phyloP scores from a whole-genome alignment of 1,139 yeast species.

The Blastobotrys malaysiensis region DNA sequence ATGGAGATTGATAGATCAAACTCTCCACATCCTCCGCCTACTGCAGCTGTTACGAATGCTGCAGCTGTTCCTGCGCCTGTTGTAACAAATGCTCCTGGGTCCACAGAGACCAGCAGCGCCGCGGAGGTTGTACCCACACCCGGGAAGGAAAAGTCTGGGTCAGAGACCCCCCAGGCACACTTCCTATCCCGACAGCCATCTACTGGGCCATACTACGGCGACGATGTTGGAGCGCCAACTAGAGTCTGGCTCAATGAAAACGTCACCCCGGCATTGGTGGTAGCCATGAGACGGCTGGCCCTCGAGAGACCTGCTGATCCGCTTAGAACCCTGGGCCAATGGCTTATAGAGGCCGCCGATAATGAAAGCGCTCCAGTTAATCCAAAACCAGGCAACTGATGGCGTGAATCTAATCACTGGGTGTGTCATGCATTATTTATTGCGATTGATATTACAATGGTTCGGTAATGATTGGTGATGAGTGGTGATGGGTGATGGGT shows the following conservation, averaged over 20 bases:
- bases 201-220: constrained; percentile 2
- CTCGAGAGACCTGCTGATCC: constrained; percentile 62
- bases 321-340: constrained; percentile 63
- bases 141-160: neutral
- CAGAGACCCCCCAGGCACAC: neutral
- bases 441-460: too few species aligned
- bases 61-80: neutral
- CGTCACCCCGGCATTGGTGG: constrained; percentile 60
- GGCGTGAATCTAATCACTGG: too few species aligned
- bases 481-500: too few species aligned
- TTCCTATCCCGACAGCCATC: neutral
- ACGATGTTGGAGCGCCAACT: constrained; percentile 43
- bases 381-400: too few species aligned
- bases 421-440: too few species aligned
- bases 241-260: constrained; percentile 72
- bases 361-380: neutral
- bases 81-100: neutral
- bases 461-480: too few species aligned
- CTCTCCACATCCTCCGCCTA: neutral
- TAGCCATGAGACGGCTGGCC: constrained; percentile 59
- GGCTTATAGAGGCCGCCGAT: constrained; percentile 41
- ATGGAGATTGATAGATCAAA: neutral
- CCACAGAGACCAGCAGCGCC: neutral
- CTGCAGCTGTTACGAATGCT: neutral
- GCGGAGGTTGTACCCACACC: neutral